A percentile compares a stretch with the other conserved stretches of the same genome.
Evolutionary conservation across 2,329 filamentous ascomycete genomes (phyloP).

Genomic region (Colletotrichum salicis): DNA sequence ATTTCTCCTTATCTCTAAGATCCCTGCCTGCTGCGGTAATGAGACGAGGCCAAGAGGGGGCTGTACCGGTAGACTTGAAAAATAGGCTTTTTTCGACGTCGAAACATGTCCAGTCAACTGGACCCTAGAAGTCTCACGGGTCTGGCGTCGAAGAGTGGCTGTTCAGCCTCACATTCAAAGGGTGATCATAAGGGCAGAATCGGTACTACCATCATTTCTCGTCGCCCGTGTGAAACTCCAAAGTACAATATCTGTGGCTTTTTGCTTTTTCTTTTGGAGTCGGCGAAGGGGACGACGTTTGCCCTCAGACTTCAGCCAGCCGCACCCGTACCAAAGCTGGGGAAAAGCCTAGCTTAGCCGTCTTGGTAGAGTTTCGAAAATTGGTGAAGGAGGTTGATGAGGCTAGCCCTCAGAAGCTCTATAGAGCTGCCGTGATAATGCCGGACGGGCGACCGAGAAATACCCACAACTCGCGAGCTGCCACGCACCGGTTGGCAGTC

Average conservation of each 20-base stretch:
- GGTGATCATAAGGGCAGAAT: neutral
- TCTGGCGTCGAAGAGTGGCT: neutral
- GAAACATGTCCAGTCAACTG: neutral
- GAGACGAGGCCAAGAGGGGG: neutral
- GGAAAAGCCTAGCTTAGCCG: neutral
- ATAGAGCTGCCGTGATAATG: slow-evolving; percentile 7
- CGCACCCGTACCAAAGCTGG: slow-evolving; percentile 1
- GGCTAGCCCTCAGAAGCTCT: slow-evolving; percentile 1
- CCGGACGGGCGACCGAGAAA: slow-evolving; percentile 4
- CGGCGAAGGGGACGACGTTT: neutral
- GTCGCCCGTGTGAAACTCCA: too few species aligned
- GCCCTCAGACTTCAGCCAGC: neutral
- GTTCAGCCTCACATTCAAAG: neutral
- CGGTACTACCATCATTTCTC: neutral
- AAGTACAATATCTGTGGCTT: neutral
- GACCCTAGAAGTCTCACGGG: neutral
- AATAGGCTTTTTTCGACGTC: neutral
- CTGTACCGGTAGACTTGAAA: neutral
- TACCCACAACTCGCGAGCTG: slow-evolving; percentile 5
- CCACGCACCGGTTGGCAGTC: neutral
- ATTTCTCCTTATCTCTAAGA: slow-evolving; percentile 21
- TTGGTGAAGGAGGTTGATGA: neutral
- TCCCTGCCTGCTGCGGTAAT: neutral
- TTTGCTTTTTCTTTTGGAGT: neutral
- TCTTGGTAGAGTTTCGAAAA: neutral